Evolutionary conservation across 805 yeast genomes (phyloP), one percentile per base, ranked within the genome.

Genomic region (Metschnikowia cerradonensis): DNA sequence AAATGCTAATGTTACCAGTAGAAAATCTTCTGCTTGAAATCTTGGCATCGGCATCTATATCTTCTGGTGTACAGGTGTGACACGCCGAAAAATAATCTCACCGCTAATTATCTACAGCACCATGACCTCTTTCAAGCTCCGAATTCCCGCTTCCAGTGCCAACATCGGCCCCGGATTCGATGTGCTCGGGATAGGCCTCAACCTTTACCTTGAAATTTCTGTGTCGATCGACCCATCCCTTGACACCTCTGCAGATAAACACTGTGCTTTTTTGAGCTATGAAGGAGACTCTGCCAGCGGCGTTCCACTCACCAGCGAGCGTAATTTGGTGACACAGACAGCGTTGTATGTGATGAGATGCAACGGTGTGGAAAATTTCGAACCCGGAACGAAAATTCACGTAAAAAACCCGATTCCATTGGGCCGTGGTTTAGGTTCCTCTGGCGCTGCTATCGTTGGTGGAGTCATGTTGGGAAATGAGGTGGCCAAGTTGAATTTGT

Each of bases 91-190:
- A 31, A 41, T 19, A 6, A 40, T 10, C 41, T 7, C 15, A 17
- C 22, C 31, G 31, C 7, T 6, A 11, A 39, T 30, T 19, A n/a
- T n/a, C 78, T 73, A 82, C 14, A 57, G 8, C 38, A 35, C 22
- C 47, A 50, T 67, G 50, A 76, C 81, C 53, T 72, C 76, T 49
- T 86, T 86, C 67, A 67, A 66, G 41, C 79, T 89, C 59, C 82
- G 80, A 49, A 94, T 92, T 15, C 99, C 99, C 3, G 97, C 98
- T 6, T 91, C 98, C 4, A 88, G 96, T 45, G 99, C 99, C 62
- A 94, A 94, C 63, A 92, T 94, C 47, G 99, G 99, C 7, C 99
- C 99, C 8, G 99, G 99, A 1, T 94, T 92, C 64, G 99, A 94
- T 68, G 99, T 94, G 6, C 73, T 94, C 47, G 99, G 99, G 22